Evolutionary conservation across 306 rosid genomes (phyloP).

Genomic region (Trifolium pratense): DNA sequence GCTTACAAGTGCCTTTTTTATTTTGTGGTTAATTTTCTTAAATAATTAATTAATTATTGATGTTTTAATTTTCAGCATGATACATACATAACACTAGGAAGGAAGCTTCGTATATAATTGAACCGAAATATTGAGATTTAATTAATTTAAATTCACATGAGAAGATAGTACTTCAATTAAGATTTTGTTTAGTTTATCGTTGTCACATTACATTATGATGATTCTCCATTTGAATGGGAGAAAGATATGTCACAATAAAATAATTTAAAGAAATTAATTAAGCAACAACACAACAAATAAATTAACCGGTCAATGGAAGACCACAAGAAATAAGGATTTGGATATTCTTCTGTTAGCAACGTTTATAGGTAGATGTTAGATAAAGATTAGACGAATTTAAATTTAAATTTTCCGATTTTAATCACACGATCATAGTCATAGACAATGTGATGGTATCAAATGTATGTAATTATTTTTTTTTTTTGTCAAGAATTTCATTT

Average conservation of each 20-base stretch:
- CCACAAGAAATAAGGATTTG: no score
- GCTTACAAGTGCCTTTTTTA: slow-evolving; percentile 41
- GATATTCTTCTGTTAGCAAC: no score
- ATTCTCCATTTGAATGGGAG: slow-evolving; percentile 78
- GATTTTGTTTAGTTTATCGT: slow-evolving; percentile 53
- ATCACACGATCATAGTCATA: no score
- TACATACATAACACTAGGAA: slow-evolving; percentile 6
- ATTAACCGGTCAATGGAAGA: slow-evolving; percentile 59
- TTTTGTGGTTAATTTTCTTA: neutral
- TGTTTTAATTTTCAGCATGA: neutral
- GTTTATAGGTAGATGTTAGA: no score
- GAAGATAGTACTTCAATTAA: slow-evolving; percentile 31
- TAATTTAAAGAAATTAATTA: slow-evolving; percentile 9
- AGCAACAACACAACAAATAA: slow-evolving; percentile 35
- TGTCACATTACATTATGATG: slow-evolving; percentile 54
- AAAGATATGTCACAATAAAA: slow-evolving; percentile 41
- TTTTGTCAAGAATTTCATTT: no score
- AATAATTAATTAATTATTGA: neutral
- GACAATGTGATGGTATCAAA: no score
- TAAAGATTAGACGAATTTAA: no score
- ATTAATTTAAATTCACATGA: slow-evolving; percentile 72
- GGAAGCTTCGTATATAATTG: slow-evolving; percentile 34
- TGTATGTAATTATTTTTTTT: no score
- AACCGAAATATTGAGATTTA: slow-evolving; percentile 61
- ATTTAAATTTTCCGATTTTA: no score